Evolutionary conservation across 768 basidiomycete genomes (phyloP), one percentile per base, ranked within the genome.

Genomic region (Tylopilus sp.): DNA sequence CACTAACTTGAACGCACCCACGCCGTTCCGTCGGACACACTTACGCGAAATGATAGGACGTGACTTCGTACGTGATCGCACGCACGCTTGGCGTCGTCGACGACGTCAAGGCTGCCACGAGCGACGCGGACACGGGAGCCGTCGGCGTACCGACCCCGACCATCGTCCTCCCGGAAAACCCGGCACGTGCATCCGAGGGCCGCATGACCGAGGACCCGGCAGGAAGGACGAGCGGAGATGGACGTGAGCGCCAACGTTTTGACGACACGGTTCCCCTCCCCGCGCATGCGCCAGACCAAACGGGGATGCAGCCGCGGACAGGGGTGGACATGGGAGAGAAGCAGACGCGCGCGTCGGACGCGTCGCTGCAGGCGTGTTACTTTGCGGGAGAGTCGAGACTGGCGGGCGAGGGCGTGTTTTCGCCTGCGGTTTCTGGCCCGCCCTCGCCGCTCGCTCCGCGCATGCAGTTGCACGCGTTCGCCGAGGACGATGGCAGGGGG

Each of bases 21-120:
- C 30, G 43, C 30, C 40, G 34, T 55, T 9, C 7, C 48, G 10
- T 24, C 55, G 58, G 46, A 53, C 40, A 46, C 25, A 19, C 22
- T 8, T 14, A 3, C 29, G 3, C 19, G n/a, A 38, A 49, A 12
- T 31, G 24, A 37, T 33, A 92, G 89, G 89, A 92, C 66, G 82
- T 92, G 50, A 75, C 82, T 3, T 88, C 90, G 19, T 92, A 92
- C 61, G 82, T 84, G 52, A 87, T 92, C 64, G 90, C 87, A 13
- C 84, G 89, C 53, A 91, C 88, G 7, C 77, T 92, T 46, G 89
- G 89, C 30, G 78, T 89, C 48, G 79, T 88, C 57, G 88, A 89
- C 68, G 80, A 81, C 54, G 82, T 84, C 47, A 85, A 84, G 65
- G 86, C 87, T 0, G 85, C 86, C 13, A 89, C 87, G 24, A 82